Base-by-base conservation (phyloP, 495 filamentous ascomycete genomes). In the Lasiosphaeria miniovina region DNA sequence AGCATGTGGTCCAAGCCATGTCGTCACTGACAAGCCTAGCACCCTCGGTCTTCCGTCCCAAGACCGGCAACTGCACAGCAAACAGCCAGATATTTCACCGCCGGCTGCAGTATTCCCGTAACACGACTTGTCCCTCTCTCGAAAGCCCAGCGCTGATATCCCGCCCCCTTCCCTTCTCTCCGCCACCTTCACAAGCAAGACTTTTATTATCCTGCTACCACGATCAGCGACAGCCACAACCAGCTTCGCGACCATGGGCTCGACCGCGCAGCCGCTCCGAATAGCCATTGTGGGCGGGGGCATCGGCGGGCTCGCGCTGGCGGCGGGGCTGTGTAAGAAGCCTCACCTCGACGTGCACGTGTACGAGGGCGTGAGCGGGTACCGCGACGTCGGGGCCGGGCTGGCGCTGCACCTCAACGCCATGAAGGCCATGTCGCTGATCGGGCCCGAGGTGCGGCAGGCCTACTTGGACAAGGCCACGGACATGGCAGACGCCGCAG, bases 371-470 rank as follows among this genome's bases (percentile, higher is more conserved):
- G 67, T 69, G 32, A 33, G 61, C 38, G 58, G 40, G 35, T 68
- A 73, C 58, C 61, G 60, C 45, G 74, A 76, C 49, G 65, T 76
- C 31, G 72, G 72, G 24, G 72, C 72, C n/a, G 72, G 74, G 9
- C 62, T 76, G 6, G 71, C 72, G 3, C 64, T 76, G 8, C 74
- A 76, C 49, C 62, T 61, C 36, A 76, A 76, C 57, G 74, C 71
- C 14, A 70, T 75, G 60, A 63, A 64, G 36, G 71, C 74, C 6
- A 75, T 76, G 71, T 14, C 61, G 0, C 67, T 70, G 1, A 61
- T 75, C 34, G 65, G 67, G 12, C 69, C 69, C 14, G 71, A 75
- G n/a, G 57, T 76, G 9, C 49, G 55, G 10, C 52, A 68, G 32
- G 69, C 72, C 8, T 76, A 76, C 52, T 65, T 69, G 24, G 64